Conservation (phyloP, 2,329 filamentous ascomycete genomes). For the Plenodomus lindquistii region DNA sequence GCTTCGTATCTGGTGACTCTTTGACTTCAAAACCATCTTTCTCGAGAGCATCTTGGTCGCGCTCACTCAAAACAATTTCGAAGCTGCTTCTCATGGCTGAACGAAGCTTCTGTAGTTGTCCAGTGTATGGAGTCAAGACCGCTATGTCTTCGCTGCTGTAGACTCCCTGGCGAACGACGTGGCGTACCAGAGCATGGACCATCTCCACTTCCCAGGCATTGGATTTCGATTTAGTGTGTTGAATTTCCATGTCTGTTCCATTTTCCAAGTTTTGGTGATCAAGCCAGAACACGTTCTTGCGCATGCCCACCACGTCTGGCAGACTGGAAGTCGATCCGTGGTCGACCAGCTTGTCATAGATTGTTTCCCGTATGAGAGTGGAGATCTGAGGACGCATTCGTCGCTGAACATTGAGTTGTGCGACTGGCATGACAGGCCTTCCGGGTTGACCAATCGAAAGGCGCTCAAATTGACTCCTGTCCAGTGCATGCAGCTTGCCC, state of each 20-base stretch:
- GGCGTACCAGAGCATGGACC: slow-evolving; percentile 63
- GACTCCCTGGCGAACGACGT: slow-evolving; percentile 66
- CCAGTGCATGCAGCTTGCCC: slow-evolving; percentile 58
- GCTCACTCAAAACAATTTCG: slow-evolving; percentile 66
- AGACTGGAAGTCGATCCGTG: slow-evolving; percentile 42
- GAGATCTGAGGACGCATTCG: slow-evolving; percentile 69
- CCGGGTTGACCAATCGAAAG: slow-evolving; percentile 46
- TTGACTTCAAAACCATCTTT: slow-evolving; percentile 24
- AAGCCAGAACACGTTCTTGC: slow-evolving; percentile 62
- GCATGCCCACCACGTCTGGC: slow-evolving; percentile 59
- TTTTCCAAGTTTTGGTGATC: slow-evolving; percentile 59
- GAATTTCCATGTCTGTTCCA: slow-evolving; percentile 6
- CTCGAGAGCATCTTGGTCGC: slow-evolving; percentile 60
- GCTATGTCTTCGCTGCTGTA: slow-evolving; percentile 68
- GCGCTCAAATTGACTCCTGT: slow-evolving; percentile 66
- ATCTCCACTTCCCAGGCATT: slow-evolving; percentile 68
- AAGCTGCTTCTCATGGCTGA: slow-evolving; percentile 53
- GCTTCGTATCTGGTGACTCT: background rate
- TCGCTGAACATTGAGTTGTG: slow-evolving; percentile 60
- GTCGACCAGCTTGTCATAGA: slow-evolving; percentile 63
- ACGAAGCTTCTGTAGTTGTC: slow-evolving; percentile 60
- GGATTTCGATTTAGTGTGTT: slow-evolving; percentile 51
- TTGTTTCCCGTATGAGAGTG: slow-evolving; percentile 57
- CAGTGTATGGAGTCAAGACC: slow-evolving; percentile 68
- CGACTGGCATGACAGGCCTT: slow-evolving; percentile 27